Percentiles rank a stretch among this genome's conserved stretches.
Evolutionary conservation across 345 rosid genomes (phyloP).

Genomic region (Melaleuca alternifolia): DNA sequence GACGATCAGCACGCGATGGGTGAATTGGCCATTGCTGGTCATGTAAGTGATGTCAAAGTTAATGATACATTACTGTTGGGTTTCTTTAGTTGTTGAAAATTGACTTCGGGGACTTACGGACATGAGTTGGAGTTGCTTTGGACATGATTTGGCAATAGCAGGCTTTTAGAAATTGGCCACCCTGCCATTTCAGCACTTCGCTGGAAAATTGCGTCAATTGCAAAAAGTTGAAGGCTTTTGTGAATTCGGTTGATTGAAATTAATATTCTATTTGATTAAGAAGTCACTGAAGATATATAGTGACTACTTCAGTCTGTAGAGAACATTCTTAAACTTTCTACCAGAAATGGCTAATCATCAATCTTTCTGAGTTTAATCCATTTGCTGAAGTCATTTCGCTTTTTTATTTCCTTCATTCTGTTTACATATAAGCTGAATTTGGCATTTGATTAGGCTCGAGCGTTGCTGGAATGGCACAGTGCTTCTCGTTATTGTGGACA

Average conservation of each 20-base stretch:
- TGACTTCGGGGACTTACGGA: background rate
- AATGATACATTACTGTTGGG: background rate
- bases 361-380: background rate
- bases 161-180: background rate
- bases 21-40: slow-evolving; percentile 92
- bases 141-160: too few species aligned
- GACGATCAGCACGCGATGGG: slow-evolving; percentile 57
- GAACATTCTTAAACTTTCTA: background rate
- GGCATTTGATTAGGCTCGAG: slow-evolving; percentile 50
- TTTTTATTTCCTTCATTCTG: background rate
- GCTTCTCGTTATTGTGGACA: slow-evolving; percentile 63
- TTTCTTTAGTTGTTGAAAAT: background rate
- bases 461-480: slow-evolving; percentile 79
- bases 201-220: background rate
- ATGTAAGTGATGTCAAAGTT: slow-evolving; percentile 38
- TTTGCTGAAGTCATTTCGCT: background rate
- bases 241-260: background rate
- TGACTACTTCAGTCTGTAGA: background rate
- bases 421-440: background rate
- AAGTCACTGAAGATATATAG: background rate
- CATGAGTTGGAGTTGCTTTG: background rate
- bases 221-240: background rate
- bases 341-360: background rate
- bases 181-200: background rate
- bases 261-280: background rate